Evolutionary conservation across 257 asterid genomes (phyloP), one percentile per base, ranked within the genome.

Genomic region (Solanum dulcamara): DNA sequence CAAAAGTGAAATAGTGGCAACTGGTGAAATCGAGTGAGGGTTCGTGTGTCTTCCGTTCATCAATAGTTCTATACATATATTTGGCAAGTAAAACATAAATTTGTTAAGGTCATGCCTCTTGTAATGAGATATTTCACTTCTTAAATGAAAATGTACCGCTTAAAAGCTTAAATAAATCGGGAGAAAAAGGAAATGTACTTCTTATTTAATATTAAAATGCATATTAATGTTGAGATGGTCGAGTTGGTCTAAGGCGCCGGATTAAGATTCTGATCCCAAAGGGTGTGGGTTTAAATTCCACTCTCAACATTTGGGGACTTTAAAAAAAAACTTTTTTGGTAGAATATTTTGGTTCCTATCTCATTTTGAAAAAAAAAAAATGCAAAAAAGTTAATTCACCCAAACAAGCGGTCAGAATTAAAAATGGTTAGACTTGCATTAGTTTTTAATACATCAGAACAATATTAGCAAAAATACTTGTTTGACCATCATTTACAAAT

Each of bases 241-340:
- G 99, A 96, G 97, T 93, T 95, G 97, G 99, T 96, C 98, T 93
- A 94, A 93, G 97, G 99, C 98, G 97, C 95, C 94, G 93, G 98
- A 94, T 91, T 91, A 96, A 94, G 99, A 98, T 95, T 95, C 93
- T 93, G 97, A 96, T 96, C 98, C 94, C 96, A 94, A 96, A 94
- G 96, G 98, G 98, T 94, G 96, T 93, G 98, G 96, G 95, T 94
- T 93, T 94, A 85, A 93, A 92, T 96, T 94, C 96, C 96, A 90
- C 97, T 94, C 90, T 95, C 97, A 92, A 94, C 96, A 93, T 59
- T 55, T 2, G n/a, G n/a, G n/a, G n/a, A n/a, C n/a, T n/a, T n/a
- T n/a, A n/a, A n/a, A n/a, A n/a, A n/a, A n/a, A n/a, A n/a, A n/a
- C n/a, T n/a, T 13, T 6, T 2, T 17, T 51, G 3, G 3, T 18